These are phyloP conservation scores for Lipomyces sp. DNA, from an alignment of 805 yeast species.

Conservation along the genomic window DNA sequence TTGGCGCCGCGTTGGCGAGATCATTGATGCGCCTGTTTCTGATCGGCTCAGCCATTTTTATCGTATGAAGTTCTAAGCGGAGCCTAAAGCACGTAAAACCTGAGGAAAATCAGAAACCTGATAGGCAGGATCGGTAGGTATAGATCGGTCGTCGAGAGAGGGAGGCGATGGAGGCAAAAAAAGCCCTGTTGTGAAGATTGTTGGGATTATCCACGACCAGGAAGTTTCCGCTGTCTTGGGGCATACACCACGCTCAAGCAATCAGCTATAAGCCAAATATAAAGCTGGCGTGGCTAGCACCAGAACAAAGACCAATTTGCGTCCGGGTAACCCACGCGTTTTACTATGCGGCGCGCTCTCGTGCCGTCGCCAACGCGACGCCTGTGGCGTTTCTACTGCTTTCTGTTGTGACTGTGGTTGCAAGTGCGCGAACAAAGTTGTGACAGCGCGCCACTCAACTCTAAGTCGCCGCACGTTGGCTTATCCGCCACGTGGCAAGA, in stretches of 20 bases:
- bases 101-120: neutral
- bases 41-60: slow-evolving; percentile 82
- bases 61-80: neutral
- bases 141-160: neutral
- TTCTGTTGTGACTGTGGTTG: neutral
- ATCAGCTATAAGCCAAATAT: neutral
- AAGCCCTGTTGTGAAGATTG: slow-evolving; percentile 7
- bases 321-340: slow-evolving; percentile 2
- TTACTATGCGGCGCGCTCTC: neutral
- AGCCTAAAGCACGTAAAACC: neutral
- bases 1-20: slow-evolving; percentile 85
- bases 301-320: neutral
- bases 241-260: neutral
- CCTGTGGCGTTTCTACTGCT: neutral
- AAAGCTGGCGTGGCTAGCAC: neutral
- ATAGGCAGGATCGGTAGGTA: slow-evolving; percentile 10
- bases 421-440: neutral
- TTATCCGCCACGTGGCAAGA: neutral
- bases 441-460: neutral
- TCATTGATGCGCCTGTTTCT: slow-evolving; percentile 70
- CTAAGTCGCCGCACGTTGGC: neutral
- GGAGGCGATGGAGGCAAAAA: slow-evolving; percentile 19
- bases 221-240: neutral
- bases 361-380: neutral
- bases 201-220: neutral